A percentile compares a stretch with the other conserved stretches of the same genome.
phyloP scores from a whole-genome alignment of 2,329 filamentous ascomycete genomes.

The Xylaria sp. region DNA sequence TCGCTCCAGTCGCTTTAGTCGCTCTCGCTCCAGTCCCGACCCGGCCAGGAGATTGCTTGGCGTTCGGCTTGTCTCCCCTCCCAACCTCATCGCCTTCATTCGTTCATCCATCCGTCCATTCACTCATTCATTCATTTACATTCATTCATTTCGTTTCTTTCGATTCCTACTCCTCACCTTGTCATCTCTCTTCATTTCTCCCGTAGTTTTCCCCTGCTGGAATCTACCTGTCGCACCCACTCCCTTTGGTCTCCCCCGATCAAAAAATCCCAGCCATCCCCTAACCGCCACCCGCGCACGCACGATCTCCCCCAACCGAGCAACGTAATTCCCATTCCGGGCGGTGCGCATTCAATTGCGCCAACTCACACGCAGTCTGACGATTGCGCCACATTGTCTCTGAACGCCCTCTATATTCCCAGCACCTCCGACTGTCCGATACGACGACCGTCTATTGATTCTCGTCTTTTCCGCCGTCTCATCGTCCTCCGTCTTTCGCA shows the following conservation, averaged over 20 bases:
- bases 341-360: slow-evolving; percentile 18
- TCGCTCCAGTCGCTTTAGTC: not conserved
- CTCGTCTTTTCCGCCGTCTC: slow-evolving; percentile 3
- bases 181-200: not conserved
- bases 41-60: slow-evolving; percentile 10
- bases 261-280: slow-evolving; percentile 1
- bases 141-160: not conserved
- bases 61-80: slow-evolving; percentile 18
- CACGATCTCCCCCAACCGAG: slow-evolving; percentile 13
- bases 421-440: slow-evolving; percentile 10
- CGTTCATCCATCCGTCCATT: slow-evolving; percentile 5
- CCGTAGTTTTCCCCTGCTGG: not conserved
- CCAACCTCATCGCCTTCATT: slow-evolving; percentile 17
- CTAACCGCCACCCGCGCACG: slow-evolving; percentile 6
- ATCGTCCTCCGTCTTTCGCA: slow-evolving; percentile 9
- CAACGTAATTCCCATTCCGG: slow-evolving; percentile 2
- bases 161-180: not conserved
- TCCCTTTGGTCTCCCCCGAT: not conserved
- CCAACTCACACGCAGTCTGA: slow-evolving; percentile 1
- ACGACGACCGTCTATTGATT: slow-evolving; percentile 6
- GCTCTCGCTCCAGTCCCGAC: not conserved
- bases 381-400: not conserved
- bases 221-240: slow-evolving; percentile 1
- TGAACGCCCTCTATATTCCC: slow-evolving; percentile 1
- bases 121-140: slow-evolving; percentile 7